Evolutionary conservation across 768 basidiomycete species (phyloP).

Genomic region (Hydnomerulius pinastri): DNA sequence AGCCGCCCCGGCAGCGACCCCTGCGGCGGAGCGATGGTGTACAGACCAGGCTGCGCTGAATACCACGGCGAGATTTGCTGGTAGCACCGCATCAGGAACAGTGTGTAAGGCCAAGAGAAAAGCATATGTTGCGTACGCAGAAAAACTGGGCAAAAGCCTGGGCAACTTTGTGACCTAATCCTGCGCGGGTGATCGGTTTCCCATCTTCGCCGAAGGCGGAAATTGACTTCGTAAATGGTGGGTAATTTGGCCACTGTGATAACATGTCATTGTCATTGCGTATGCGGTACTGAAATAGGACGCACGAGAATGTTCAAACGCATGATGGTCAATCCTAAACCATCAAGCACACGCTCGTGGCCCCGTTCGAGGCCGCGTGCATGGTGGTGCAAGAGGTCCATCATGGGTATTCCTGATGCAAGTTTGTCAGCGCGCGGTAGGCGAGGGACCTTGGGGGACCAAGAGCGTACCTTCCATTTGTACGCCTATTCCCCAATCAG

Average conservation of each 20-base stretch:
- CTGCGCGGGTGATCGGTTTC: constrained; percentile 21
- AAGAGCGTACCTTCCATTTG: constrained; percentile 17
- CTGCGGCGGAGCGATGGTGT: constrained; percentile 14
- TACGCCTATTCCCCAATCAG: constrained; percentile 26
- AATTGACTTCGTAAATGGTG: constrained; percentile 22
- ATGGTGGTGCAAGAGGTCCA: constrained; percentile 24
- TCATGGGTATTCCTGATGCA: constrained; percentile 25
- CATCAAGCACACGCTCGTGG: constrained; percentile 22
- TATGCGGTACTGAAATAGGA: background rate
- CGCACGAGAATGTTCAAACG: constrained; percentile 26
- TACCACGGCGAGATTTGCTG: constrained; percentile 22
- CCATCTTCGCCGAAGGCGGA: constrained; percentile 21
- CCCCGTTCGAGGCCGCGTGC: constrained; percentile 19
- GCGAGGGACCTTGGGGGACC: background rate
- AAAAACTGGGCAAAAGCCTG: constrained; percentile 33
- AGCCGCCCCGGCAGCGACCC: constrained; percentile 5
- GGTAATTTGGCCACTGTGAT: constrained; percentile 29
- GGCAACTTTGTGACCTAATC: constrained; percentile 29
- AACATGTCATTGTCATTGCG: background rate
- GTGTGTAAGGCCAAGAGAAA: background rate
- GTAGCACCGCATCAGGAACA: constrained; percentile 2
- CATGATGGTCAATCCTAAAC: constrained; percentile 15
- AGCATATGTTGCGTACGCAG: constrained; percentile 18
- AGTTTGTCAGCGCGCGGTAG: background rate
- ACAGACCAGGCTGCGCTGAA: constrained; percentile 19